Evolutionary conservation across 2,329 filamentous ascomycete genomes (phyloP).

Genomic region (Ceratocystis harringtonii): DNA sequence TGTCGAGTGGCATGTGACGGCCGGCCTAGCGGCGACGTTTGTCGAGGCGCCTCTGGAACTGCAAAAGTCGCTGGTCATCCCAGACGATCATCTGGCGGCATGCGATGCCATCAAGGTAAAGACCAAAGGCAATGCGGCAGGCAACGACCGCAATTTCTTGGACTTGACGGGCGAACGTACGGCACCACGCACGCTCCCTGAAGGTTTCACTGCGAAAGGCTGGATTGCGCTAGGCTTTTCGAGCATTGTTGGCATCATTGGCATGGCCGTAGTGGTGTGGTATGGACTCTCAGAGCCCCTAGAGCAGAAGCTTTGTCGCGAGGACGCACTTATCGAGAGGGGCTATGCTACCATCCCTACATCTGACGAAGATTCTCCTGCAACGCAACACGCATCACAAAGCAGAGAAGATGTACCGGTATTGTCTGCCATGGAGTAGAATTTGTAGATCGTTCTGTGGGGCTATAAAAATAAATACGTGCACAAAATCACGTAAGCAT

Average conservation of each 20-base stretch:
- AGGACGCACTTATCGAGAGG: conserved; percentile 11
- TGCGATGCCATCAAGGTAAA: conserved; percentile 40
- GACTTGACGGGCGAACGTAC: conserved; percentile 48
- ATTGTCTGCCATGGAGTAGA: not conserved
- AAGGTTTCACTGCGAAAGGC: conserved; percentile 56
- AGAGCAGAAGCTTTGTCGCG: not conserved
- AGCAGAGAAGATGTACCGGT: not conserved
- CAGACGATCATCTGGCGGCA: conserved; percentile 39
- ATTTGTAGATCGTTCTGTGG: not conserved
- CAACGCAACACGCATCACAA: not conserved
- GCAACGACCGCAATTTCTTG: conserved; percentile 47
- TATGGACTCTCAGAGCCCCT: conserved; percentile 15
- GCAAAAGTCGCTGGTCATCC: conserved; percentile 45
- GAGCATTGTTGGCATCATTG: conserved; percentile 50
- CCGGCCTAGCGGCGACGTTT: conserved; percentile 51
- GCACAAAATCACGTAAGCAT: not conserved
- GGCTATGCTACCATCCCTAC: conserved; percentile 12
- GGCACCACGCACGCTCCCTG: conserved; percentile 41
- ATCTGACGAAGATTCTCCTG: not conserved
- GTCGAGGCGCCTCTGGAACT: conserved; percentile 48
- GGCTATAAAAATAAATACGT: not conserved
- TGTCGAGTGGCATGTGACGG: conserved; percentile 60
- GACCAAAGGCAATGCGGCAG: conserved; percentile 57
- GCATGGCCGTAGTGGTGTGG: conserved; percentile 50
- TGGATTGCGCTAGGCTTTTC: conserved; percentile 64